Base-by-base conservation (phyloP, 495 filamentous ascomycete species). In the Podospora fimiseda region DNA sequence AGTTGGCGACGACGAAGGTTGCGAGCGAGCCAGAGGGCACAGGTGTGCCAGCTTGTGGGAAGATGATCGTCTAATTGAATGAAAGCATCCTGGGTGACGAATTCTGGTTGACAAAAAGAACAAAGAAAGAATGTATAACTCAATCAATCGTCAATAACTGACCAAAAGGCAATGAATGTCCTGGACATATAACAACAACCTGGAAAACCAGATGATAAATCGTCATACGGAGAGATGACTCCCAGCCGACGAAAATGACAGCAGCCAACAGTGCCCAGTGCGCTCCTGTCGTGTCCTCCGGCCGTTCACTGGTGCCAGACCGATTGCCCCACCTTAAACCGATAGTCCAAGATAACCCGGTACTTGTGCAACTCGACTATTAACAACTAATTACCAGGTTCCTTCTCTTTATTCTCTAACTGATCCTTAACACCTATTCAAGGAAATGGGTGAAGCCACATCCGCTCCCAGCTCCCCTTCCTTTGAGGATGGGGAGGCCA, bases 61-160 rank as follows among this genome's bases (percentile, higher is more conserved):
- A 19, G 23, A 22, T 37, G 50, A 9, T 22, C 19, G 27, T 19
- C 45, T 61, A 59, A 50, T 51, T 54, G 41, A 44, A 7, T 8
- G 16, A 43, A 51, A 37, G 18, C 58, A 60, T 60, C 30, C 39
- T 60, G 53, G 38, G 43, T n/a, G 38, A 7, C 22, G 19, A 13
- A n/a, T n/a, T 33, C 6, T 33, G 11, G 11, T 33, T 33, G 27
- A 11, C 27, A 33, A 33, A 33, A n/a, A n/a, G n/a, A n/a, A n/a
- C n/a, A n/a, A n/a, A n/a, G n/a, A n/a, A n/a, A n/a, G n/a, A n/a
- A n/a, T n/a, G n/a, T n/a, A n/a, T n/a, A n/a, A n/a, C n/a, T n/a
- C n/a, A n/a, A n/a, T n/a, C n/a, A n/a, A n/a, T n/a, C n/a, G n/a
- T n/a, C n/a, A n/a, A n/a, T n/a, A n/a, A n/a, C n/a, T n/a, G n/a